Percentiles rank a stretch among this genome's conserved stretches.
These are phyloP conservation scores for Phlyctochytrium planicorne DNA, from an alignment of 192 early-diverging fungal genomes.

Conservation along the genomic window DNA sequence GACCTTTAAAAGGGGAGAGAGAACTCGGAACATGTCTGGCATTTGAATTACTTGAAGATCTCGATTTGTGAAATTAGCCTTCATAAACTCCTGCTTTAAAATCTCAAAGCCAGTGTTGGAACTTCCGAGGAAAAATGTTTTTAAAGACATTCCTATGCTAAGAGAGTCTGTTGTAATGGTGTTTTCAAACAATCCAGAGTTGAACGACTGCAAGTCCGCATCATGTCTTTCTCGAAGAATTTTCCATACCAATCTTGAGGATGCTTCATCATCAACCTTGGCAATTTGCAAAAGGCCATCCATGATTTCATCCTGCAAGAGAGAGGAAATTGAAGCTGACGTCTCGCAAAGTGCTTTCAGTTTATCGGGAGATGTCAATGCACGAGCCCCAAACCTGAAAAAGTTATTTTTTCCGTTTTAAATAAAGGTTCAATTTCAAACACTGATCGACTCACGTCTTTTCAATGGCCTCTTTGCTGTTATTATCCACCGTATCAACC, in stretches of 20 bases:
- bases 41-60: conserved; percentile 2
- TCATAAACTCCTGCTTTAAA: conserved; percentile 12
- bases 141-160: not conserved
- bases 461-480: conserved; percentile 29
- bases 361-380: conserved; percentile 39
- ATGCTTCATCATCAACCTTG: conserved; percentile 43
- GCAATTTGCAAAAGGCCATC: conserved; percentile 61
- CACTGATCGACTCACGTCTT: too few species aligned
- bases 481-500: too few species aligned
- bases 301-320: conserved; percentile 78
- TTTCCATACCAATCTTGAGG: conserved; percentile 24
- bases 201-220: not conserved
- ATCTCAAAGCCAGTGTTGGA: not conserved
- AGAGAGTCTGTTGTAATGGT: not conserved
- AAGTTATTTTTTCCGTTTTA: too few species aligned
- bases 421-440: too few species aligned
- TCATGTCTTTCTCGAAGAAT: conserved; percentile 29
- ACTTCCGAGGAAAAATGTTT: not conserved
- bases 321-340: conserved; percentile 52
- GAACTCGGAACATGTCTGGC: not conserved
- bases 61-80: not conserved
- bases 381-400: too few species aligned
- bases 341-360: conserved; percentile 60
- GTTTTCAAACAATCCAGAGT: not conserved
- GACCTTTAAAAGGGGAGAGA: not conserved